Base-by-base conservation (phyloP, 768 basidiomycete species). In the Leucosporidium scottii region DNA sequence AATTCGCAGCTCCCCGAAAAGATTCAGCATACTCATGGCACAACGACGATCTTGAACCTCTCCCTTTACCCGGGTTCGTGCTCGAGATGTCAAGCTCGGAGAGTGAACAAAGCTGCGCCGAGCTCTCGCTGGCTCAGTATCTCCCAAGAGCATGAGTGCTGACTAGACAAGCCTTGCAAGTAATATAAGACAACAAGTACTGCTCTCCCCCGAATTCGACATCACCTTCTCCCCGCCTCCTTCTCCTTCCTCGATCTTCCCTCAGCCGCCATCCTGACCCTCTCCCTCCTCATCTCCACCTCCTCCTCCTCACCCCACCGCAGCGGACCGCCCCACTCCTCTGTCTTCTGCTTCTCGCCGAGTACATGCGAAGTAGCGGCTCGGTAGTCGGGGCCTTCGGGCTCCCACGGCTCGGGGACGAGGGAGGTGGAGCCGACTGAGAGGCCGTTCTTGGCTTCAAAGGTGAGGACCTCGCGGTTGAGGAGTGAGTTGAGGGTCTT, bases 401-500 rank as follows among this genome's bases (percentile, higher is more conserved):
- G 70, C 25, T 63, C 59, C 71, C 71, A 72, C 17, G 71, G 56
- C n/a, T 66, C 65, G n/a, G 66, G 64, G 20, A 44, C 36, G 21
- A 61, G 53, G 21, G 49, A 18, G 23, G 53, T 30, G 1, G 21
- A 23, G 1, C 60, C 60, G 23, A 12, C 21, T 21, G 31, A n/a
- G 30, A 51, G 31, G 20, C 60, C 60, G 7, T 28, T 30, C 20
- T 28, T n/a, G 48, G 23, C 13, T 44, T 74, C 74, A 54, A 57
- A 73, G 20, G 61, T 34, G 7, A 67, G 59, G 28, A 74, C 74
- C 34, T 74, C 71, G 21, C 59, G 59, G 62, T 73, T 74, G 17
- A 74, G 69, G 1, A 61, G 67, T 23, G 71, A 73, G 62, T 74
- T 74, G 53, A 73, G 69, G 25, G 62, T 66, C 21, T 71, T 74